Evolutionary conservation across 164 flowering plant species (phyloP).

Genomic region (Umbellularia californica): DNA sequence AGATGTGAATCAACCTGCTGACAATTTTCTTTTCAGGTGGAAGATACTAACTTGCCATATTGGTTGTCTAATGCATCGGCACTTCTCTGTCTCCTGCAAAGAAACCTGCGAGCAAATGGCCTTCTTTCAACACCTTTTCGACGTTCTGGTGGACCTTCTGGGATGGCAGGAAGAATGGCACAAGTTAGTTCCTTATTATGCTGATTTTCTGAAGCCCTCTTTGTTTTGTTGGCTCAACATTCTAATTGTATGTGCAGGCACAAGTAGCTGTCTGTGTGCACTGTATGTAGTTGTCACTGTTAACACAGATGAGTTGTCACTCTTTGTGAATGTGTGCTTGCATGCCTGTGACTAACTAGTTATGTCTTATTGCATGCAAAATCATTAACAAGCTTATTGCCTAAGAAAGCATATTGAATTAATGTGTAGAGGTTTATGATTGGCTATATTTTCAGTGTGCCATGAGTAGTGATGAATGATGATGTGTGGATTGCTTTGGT

Average conservation of each 20-base stretch:
- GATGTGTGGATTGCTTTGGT: neutral
- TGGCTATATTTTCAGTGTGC: neutral
- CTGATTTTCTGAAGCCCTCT: neutral
- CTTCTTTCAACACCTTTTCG: conserved; percentile 58
- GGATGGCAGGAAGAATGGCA: conserved; percentile 52
- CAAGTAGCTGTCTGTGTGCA: neutral
- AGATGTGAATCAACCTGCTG: neutral
- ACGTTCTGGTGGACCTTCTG: conserved; percentile 54
- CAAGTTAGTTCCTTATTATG: conserved; percentile 29
- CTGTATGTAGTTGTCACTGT: neutral
- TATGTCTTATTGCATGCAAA: neutral
- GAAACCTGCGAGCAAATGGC: conserved; percentile 67
- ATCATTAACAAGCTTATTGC: neutral
- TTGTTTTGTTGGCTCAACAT: neutral
- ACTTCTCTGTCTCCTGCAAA: conserved; percentile 83
- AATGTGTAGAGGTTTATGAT: neutral
- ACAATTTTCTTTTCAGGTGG: conserved; percentile 45
- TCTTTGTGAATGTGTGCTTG: neutral
- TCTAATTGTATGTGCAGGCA: neutral
- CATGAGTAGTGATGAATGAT: neutral
- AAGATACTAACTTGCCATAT: conserved; percentile 70
- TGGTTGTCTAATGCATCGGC: conserved; percentile 97
- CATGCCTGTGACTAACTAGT: neutral
- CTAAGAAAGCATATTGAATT: neutral
- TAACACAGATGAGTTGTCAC: too few relatives aligned